These are phyloP conservation scores for Aspergillus luchuensis DNA, from an alignment of 2,329 filamentous ascomycete species.

Conservation along the genomic window DNA sequence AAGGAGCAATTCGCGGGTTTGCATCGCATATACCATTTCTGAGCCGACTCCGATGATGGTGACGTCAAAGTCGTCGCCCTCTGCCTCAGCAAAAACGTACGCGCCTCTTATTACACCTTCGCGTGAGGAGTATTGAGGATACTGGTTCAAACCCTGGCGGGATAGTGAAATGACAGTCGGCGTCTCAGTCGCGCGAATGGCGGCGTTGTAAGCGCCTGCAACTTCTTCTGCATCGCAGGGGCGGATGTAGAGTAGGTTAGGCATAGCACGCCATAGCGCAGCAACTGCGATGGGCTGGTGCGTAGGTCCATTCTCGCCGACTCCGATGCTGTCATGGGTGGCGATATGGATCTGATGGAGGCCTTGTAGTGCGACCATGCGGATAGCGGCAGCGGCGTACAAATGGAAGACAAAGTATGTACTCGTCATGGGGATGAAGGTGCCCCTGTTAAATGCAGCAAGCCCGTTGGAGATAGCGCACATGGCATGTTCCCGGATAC, in stretches of 20 bases:
- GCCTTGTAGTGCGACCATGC: conserved; percentile 61
- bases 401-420: conserved; percentile 64
- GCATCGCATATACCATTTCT: conserved; percentile 52
- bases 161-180: conserved; percentile 50
- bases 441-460: conserved; percentile 58
- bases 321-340: conserved; percentile 63
- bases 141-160: conserved; percentile 46
- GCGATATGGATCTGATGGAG: conserved; percentile 62
- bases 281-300: conserved; percentile 64
- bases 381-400: conserved; percentile 59
- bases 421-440: conserved; percentile 58
- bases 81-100: conserved; percentile 41
- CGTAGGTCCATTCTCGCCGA: conserved; percentile 63
- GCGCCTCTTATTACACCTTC: conserved; percentile 44
- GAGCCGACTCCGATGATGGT: conserved; percentile 56
- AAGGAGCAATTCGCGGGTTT: conserved; percentile 34
- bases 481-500: conserved; percentile 66
- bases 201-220: conserved; percentile 46
- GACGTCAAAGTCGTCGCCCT: conserved; percentile 38
- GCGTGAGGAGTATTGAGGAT: conserved; percentile 36
- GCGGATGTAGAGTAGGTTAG: conserved; percentile 62
- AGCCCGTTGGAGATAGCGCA: conserved; percentile 78
- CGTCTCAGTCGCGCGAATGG: conserved; percentile 41
- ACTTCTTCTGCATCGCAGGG: conserved; percentile 61
- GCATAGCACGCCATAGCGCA: conserved; percentile 63